Conservation (phyloP, 257 asterid species). For the Solanum lycopersicoides region DNA sequence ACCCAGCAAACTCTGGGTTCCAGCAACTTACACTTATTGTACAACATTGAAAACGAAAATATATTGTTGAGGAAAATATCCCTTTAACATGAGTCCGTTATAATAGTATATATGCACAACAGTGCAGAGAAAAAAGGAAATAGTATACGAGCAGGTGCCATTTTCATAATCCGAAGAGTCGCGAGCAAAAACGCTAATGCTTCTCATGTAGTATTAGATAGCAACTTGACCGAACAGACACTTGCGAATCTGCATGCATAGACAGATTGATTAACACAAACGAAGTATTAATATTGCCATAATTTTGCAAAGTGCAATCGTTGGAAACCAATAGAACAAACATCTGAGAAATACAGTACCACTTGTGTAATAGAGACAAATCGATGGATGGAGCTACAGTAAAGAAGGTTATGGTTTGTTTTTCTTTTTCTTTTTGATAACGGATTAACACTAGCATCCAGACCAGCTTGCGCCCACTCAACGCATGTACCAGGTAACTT, state of each 20-base stretch:
- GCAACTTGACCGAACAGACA: slow-evolving; percentile 42
- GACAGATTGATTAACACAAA: background rate
- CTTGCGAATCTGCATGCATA: slow-evolving; percentile 64
- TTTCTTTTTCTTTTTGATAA: background rate
- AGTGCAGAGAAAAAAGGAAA: slow-evolving; percentile 2
- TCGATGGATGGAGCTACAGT: background rate
- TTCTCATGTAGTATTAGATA: slow-evolving; percentile 24
- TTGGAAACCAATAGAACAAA: background rate
- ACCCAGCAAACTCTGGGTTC: slow-evolving; percentile 14
- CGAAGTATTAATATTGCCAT: background rate
- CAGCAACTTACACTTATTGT: slow-evolving; percentile 13
- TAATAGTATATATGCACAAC: background rate
- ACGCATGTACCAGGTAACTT: background rate
- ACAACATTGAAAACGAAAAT: background rate
- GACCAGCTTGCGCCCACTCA: background rate
- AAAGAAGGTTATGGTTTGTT: background rate
- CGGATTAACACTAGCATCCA: background rate
- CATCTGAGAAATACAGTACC: background rate
- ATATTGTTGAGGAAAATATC: background rate
- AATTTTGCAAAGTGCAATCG: background rate
- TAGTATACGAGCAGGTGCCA: slow-evolving; percentile 9
- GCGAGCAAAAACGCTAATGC: background rate
- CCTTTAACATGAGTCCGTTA: background rate
- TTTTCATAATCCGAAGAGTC: slow-evolving; percentile 4
- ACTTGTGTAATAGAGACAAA: background rate